Evolutionary conservation across 2,329 filamentous ascomycete species (phyloP), one percentile per base, ranked within the genome.

Genomic region (Ascomycota sp.): DNA sequence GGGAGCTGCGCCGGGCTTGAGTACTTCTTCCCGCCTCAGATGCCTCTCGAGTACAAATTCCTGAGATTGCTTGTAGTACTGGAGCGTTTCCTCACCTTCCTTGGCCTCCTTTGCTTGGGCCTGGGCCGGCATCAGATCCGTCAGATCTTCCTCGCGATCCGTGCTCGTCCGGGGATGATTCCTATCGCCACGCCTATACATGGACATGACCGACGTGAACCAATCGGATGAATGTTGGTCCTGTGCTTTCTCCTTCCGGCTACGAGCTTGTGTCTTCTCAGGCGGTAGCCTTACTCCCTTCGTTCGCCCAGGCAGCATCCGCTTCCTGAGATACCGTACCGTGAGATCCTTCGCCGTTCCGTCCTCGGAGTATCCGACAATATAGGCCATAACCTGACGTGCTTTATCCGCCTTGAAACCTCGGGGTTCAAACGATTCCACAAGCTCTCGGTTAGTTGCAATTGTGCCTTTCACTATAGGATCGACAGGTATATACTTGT

Each of bases 331-430:
- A 50, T 98, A 98, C 25, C 89, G 70, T 9, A 89, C 74, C 0
- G 89, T 98, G 11, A 98, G 78, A 49, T 98, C 89, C 50, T 95
- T 95, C 9, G 82, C 84, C 0, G 82, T 84, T 2, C 80, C 81
- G 47, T 95, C 84, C 3, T 69, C 56, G 1, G 79, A 81, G 52
- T 79, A 81, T 0, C 77, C 84, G 13, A 95, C 62, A 2, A 92
- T 68, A 46, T 98, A 98, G 31, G 80, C 79, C 46, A 92, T 82
- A 9, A 92, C 71, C 51, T 95, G 86, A 43, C 81, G 86, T 0
- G 77, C 72, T 45, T 77, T 82, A 27, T 92, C 82, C 1, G 84
- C 82, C 47, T 78, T 81, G 27, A 64, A 67, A 6, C 86, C 84
- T 10, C 82, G 73, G 10, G 84, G 80, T 45, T 93, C 83, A 34